phyloP scores from a whole-genome alignment of 345 rosid genomes.

The Orychophragmus violaceus region DNA sequence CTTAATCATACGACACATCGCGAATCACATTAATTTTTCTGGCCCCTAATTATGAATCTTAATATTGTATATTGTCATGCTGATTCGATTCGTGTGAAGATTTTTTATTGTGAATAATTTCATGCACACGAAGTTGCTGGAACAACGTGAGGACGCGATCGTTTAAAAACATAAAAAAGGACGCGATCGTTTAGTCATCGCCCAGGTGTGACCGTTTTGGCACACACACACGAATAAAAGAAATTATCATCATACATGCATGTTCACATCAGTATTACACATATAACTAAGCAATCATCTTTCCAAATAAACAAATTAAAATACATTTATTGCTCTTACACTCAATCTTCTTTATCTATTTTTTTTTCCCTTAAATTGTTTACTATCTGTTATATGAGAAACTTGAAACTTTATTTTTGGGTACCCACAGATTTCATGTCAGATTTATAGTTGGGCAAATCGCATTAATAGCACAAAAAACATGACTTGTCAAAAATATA shows the following conservation, averaged over 20 bases:
- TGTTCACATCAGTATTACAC: not conserved
- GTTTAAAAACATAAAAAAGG: too few species aligned
- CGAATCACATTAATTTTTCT: not conserved
- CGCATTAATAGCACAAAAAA: too few species aligned
- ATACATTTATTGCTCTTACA: not conserved
- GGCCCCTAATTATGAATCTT: not conserved
- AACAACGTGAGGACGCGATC: constrained; percentile 12
- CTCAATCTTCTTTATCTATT: not conserved
- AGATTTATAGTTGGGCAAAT: too few species aligned
- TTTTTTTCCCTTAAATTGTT: not conserved
- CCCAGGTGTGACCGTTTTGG: constrained; percentile 7
- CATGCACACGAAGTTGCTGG: constrained; percentile 3
- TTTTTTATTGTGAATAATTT: constrained; percentile 6
- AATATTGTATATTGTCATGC: not conserved
- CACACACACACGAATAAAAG: not conserved
- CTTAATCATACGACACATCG: not conserved
- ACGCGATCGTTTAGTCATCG: constrained; percentile 7
- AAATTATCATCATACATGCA: not conserved
- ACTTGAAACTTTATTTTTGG: not conserved
- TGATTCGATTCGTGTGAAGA: constrained; percentile 5
- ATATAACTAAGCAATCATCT: not conserved
- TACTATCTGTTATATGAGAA: not conserved
- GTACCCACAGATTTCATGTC: not conserved
- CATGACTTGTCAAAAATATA: too few species aligned
- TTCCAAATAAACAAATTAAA: not conserved